Evolutionary conservation across 2,329 filamentous ascomycete species (phyloP), one percentile per base, ranked within the genome.

Genomic region (Colletotrichum cereale): DNA sequence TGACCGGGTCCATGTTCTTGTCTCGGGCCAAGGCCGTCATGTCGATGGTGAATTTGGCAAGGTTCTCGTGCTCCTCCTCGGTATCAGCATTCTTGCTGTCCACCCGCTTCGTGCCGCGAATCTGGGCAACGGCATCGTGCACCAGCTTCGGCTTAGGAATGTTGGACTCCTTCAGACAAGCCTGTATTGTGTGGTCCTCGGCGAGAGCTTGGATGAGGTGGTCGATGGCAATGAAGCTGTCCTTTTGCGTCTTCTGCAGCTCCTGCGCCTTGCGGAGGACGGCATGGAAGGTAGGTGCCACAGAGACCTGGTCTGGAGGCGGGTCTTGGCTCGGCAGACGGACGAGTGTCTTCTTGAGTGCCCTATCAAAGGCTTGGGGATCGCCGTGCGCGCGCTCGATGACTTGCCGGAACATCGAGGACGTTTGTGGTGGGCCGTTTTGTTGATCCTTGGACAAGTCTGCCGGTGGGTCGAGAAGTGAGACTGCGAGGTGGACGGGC

Each of bases 41-140:
- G 83, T 99, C 96, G 78, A 98, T 96, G 67, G 96, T 98, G 83
- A 98, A 99, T 79, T 98, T 99, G 85, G 95, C 94, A 72, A 99
- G 86, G 79, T 97, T 98, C 83, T 99, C 96, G 78, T 95, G 93
- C 78, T 98, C 96, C 78, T 93, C 88, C 82, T 98, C 96, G 0
- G 92, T 91, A 82, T 99, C 96, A 66, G 96, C 96, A 5, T 94
- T 97, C 86, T 97, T 97, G 72, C 94, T 97, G 83, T 99, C 96
- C 52, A 99, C 95, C 74, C 96, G 89, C 84, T 91, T 94, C 52
- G 95, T 98, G 73, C 96, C 96, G 74, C 96, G 92, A 76, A 99
- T 97, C 71, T 94, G 91, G 78, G 94, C 90, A 50, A 99, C 90
- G n/a, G 96, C 96, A 75, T 93, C 91, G 80, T 97, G 94, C 73